Base-by-base conservation (phyloP, 352 stramenopile species). In the Blastocystis sp. region DNA sequence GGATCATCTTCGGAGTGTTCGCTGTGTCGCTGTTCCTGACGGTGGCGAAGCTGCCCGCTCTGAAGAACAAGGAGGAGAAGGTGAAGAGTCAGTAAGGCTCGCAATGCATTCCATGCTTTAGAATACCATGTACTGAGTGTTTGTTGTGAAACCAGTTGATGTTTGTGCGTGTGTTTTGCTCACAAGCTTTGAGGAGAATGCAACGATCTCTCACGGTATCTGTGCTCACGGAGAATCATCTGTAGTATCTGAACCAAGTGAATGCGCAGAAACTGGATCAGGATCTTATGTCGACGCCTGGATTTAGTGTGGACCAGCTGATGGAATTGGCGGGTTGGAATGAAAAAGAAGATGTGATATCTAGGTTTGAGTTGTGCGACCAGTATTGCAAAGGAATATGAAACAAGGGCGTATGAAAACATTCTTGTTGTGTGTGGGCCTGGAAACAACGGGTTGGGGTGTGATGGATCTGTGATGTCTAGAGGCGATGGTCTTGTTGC, bases 291-390 rank as follows among this genome's bases (percentile, higher is more conserved):
- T 90, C 88, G 32, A 90, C 84, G 32, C 87, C 71, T 63, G 93
- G 93, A 0, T 97, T 97, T 88, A 94, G 91, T 29, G 92, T 97
- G 69, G 92, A 97, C 78, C 95, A 98, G 89, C 90, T 99, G 24
- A 99, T 99, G 96, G 96, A 99, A 89, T 90, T 99, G 24, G 96
- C 96, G 8, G 96, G 96, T 2, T 88, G 98, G 9, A 93, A 92
- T 87, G 94, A 98, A 21, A 32, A 94, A 94, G 4, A 92, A 91
- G 51, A 16, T 44, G 29, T 14, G 36, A 8, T 40, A 48, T 32
- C 32, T 78, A 78, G 67, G 67, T 54, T 84, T 71, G 24, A 84
- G 73, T 72, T 69, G 54, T 84, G 87, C 87, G 4, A 72, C 36
- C 29, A 94, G 94, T 1, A 89, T 98, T 59, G 87, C 88, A 36